Evolutionary conservation across 345 rosid genomes (phyloP), one percentile per base, ranked within the genome.

Genomic region (Pistacia atlantica): DNA sequence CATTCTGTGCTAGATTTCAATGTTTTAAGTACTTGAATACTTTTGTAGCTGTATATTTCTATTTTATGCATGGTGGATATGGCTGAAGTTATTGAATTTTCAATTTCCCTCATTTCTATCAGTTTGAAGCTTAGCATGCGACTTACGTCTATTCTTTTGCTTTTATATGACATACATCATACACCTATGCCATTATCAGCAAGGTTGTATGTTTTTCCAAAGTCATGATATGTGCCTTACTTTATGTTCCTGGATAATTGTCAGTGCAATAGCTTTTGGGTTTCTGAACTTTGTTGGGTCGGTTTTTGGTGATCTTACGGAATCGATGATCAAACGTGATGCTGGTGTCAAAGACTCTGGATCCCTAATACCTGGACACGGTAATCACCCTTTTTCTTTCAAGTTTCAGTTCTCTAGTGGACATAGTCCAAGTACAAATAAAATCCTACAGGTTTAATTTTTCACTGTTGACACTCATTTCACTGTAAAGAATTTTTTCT

Each of bases 281-380:
- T 74, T 93, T 78, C 83, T 95, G 76, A 93, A 85, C 82, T 95
- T 95, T 88, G 80, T 93, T 72, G 99, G 99, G 56, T 91, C 98
- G 63, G 80, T 95, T 48, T 93, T 93, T 78, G 98, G 99, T 82
- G 99, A 95, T 84, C 97, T 91, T 71, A 93, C 89, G 7, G 99
- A 93, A 78, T 93, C 98, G 22, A 89, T 93, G 95, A 95, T 95
- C 88, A 95, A 95, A 80, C 95, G 98, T 31, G 99, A 95, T 78
- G 99, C 99, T 0, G 99, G 99, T 20, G 98, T 95, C 74, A 95
- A 95, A 84, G 97, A 93, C 82, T 95, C 97, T 6, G 99, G 99
- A 18, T 88, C 99, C 60, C 91, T 93, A 68, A 95, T 95, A 75
- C 98, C 99, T 65, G 99, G 97, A 56, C 98, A 95, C 22, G 98